phyloP scores from a whole-genome alignment of 768 basidiomycete species.

The Russula brevipes region DNA sequence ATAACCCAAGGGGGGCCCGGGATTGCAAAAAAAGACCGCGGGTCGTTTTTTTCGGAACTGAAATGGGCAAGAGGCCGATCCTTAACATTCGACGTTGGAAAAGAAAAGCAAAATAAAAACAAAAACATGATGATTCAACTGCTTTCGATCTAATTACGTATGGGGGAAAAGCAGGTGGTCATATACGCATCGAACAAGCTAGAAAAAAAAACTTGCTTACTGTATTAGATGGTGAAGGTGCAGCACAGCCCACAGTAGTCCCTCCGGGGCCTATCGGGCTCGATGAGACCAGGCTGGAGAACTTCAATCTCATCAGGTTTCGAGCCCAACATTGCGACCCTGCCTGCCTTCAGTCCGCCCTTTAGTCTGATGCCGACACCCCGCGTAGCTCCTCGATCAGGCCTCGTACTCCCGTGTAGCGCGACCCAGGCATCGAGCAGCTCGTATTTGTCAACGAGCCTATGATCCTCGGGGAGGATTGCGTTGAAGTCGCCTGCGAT shows the following conservation, averaged over 20 bases:
- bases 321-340: conserved; percentile 36
- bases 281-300: conserved; percentile 34
- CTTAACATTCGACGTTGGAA: too few species aligned
- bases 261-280: conserved; percentile 34
- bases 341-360: conserved; percentile 26
- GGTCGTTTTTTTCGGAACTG: too few species aligned
- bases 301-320: conserved; percentile 35
- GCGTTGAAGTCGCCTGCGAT: conserved; percentile 47
- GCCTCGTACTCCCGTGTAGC: conserved; percentile 31
- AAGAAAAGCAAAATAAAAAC: too few species aligned
- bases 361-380: conserved; percentile 32
- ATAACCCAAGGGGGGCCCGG: too few species aligned
- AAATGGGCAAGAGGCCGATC: too few species aligned
- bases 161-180: too few species aligned
- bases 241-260: conserved; percentile 38
- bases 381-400: conserved; percentile 37
- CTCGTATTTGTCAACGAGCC: conserved; percentile 34
- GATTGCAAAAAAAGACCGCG: too few species aligned
- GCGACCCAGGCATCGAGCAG: conserved; percentile 42
- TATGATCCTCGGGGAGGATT: conserved; percentile 35
- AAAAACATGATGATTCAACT: too few species aligned
- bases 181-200: too few species aligned
- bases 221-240: conserved; percentile 28
- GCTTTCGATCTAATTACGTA: too few species aligned
- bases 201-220: neutral